Percentiles rank a stretch among this genome's conserved stretches.
phyloP scores from a whole-genome alignment of 768 basidiomycete genomes.

The Chiua virens region DNA sequence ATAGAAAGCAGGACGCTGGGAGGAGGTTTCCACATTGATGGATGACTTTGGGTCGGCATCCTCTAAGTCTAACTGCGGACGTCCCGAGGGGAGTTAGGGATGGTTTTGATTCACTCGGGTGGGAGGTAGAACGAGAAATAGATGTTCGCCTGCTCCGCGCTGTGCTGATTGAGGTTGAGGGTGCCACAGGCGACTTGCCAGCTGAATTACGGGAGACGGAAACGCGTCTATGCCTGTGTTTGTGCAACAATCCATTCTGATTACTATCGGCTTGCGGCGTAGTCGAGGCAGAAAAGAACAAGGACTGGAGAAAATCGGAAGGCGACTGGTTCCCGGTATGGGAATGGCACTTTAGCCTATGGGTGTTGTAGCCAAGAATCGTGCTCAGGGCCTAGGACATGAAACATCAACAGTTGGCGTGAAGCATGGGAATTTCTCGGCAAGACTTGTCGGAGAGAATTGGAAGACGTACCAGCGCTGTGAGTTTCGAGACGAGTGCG shows the following conservation, averaged over 20 bases:
- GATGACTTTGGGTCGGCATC: constrained; percentile 6
- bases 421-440: constrained; percentile 7
- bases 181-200: constrained; percentile 15
- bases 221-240: constrained; percentile 18
- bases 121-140: constrained; percentile 21
- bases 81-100: constrained; percentile 14
- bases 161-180: constrained; percentile 20
- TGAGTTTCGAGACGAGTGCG: constrained; percentile 54
- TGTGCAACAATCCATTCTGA: constrained; percentile 6
- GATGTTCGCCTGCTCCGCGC: constrained; percentile 27
- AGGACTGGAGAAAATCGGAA: constrained; percentile 34
- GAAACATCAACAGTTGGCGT: constrained; percentile 2
- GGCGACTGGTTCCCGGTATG: constrained; percentile 16
- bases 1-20: constrained; percentile 12
- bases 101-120: constrained; percentile 17
- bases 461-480: constrained; percentile 45
- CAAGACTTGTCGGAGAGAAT: not conserved
- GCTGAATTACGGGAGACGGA: constrained; percentile 21
- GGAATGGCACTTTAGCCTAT: constrained; percentile 53
- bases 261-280: constrained; percentile 17
- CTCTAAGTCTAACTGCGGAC: constrained; percentile 14
- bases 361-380: constrained; percentile 58
- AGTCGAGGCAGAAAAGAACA: constrained; percentile 36
- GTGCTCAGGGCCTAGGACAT: constrained; percentile 52
- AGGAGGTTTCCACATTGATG: not conserved